These are phyloP conservation scores for Tausonia pullulans DNA, from an alignment of 1,284 basidiomycete genomes.

Conservation along the genomic window DNA sequence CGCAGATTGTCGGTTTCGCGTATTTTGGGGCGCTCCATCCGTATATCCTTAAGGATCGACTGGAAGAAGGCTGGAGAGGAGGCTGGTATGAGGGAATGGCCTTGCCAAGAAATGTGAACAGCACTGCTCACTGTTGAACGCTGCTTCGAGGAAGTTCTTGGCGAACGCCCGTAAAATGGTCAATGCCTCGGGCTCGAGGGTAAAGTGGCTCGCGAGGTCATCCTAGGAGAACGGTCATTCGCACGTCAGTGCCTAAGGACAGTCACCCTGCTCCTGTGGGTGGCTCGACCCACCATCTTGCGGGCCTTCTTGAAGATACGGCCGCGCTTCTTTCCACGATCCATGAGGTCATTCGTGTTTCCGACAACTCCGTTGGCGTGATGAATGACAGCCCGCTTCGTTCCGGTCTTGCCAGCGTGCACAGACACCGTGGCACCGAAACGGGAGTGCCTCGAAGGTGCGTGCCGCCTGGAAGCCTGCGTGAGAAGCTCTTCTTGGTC, in stretches of 20 bases:
- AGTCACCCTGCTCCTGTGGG: background rate
- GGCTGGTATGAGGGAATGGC: constrained; percentile 11
- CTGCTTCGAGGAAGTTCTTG: constrained; percentile 58
- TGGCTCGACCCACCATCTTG: constrained; percentile 29
- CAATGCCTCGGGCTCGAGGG: constrained; percentile 55
- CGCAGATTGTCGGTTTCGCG: constrained; percentile 81
- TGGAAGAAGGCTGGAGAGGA: constrained; percentile 57
- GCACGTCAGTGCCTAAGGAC: too few species aligned
- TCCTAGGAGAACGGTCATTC: constrained; percentile 32
- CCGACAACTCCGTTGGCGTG: constrained; percentile 65
- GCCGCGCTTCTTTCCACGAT: constrained; percentile 56
- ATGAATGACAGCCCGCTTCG: constrained; percentile 53
- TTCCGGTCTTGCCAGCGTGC: constrained; percentile 24
- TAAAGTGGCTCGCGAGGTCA: constrained; percentile 31
- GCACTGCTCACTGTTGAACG: constrained; percentile 65
- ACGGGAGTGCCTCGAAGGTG: constrained; percentile 70
- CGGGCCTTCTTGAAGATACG: constrained; percentile 45
- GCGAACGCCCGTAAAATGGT: constrained; percentile 55
- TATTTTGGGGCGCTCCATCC: constrained; percentile 76
- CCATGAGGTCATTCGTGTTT: constrained; percentile 65
- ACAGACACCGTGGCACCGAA: constrained; percentile 87
- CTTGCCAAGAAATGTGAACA: background rate
- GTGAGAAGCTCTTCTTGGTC: constrained; percentile 55
- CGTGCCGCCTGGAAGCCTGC: constrained; percentile 38
- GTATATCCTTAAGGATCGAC: constrained; percentile 73